Percentiles rank a stretch among this genome's conserved stretches.
Evolutionary conservation across 371 early-diverging fungal species (phyloP).

Genomic region (Apophysomyces elegans): DNA sequence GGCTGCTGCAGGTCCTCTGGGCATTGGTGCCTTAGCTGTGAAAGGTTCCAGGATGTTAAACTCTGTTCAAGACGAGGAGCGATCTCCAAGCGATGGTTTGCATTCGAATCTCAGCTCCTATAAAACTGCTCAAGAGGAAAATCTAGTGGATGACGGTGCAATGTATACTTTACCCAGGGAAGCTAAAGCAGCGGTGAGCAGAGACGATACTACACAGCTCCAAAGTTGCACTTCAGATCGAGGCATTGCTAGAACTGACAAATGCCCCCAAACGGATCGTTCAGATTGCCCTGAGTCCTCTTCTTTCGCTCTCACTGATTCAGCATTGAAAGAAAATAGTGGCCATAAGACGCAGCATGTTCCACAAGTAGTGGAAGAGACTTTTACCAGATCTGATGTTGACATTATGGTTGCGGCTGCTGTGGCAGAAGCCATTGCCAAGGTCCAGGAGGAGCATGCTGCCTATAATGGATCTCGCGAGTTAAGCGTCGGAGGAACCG

Average conservation of each 20-base stretch:
- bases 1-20: constrained; percentile 17
- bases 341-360: not conserved
- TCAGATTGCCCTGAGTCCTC: too few species aligned
- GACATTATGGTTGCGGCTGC: constrained; percentile 47
- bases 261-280: too few species aligned
- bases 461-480: not conserved
- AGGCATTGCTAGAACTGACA: too few species aligned
- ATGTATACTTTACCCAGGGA: not conserved
- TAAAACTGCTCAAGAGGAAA: not conserved
- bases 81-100: not conserved
- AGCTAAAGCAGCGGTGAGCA: not conserved
- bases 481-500: too few species aligned
- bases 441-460: constrained; percentile 18
- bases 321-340: too few species aligned
- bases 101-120: not conserved
- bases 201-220: not conserved
- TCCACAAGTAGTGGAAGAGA: not conserved
- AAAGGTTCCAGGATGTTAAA: not conserved
- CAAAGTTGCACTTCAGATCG: not conserved
- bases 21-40: constrained; percentile 19
- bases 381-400: constrained; percentile 28
- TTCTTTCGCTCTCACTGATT: too few species aligned
- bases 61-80: not conserved
- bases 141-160: not conserved
- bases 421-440: constrained; percentile 37